Percentiles rank a stretch among this genome's conserved stretches.
Evolutionary conservation across 2,329 filamentous ascomycete species (phyloP).

Genomic region (Fusarium sp.): DNA sequence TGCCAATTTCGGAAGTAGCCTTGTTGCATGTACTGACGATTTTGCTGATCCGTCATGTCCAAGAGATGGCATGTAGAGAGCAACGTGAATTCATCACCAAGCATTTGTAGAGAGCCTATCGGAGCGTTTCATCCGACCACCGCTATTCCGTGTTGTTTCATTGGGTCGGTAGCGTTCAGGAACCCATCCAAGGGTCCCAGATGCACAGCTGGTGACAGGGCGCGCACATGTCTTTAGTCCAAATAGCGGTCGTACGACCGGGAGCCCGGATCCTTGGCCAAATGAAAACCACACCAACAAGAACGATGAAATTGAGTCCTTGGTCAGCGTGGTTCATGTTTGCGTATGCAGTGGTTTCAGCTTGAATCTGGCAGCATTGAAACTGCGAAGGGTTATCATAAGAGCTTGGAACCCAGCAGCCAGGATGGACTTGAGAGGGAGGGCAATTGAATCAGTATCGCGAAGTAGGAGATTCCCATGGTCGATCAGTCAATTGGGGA

Average conservation of each 20-base stretch:
- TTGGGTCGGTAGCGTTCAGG: conserved; percentile 30
- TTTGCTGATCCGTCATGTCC: conserved; percentile 3
- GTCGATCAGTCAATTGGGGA: conserved; percentile 19
- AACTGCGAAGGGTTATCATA: neutral
- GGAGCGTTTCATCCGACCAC: conserved; percentile 41
- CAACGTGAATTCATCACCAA: conserved; percentile 3
- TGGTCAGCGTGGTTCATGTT: neutral
- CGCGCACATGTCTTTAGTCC: conserved; percentile 37
- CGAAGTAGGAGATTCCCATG: conserved; percentile 39
- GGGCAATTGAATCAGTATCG: conserved; percentile 24
- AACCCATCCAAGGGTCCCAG: conserved; percentile 40
- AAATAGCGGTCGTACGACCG: conserved; percentile 29
- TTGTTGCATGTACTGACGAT: neutral
- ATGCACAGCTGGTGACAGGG: conserved; percentile 28
- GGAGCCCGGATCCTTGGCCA: conserved; percentile 28
- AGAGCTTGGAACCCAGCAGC: neutral
- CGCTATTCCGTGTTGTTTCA: conserved; percentile 14
- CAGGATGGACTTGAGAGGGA: conserved; percentile 14
- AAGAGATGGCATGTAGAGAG: neutral
- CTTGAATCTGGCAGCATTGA: neutral
- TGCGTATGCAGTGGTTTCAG: neutral
- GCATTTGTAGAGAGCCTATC: conserved; percentile 17
- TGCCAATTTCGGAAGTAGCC: conserved; percentile 5
- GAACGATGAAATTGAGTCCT: neutral
- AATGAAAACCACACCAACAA: conserved; percentile 4